Base-by-base conservation (phyloP, 129 eudicot genomes). In the Tanacetum coccineum region DNA sequence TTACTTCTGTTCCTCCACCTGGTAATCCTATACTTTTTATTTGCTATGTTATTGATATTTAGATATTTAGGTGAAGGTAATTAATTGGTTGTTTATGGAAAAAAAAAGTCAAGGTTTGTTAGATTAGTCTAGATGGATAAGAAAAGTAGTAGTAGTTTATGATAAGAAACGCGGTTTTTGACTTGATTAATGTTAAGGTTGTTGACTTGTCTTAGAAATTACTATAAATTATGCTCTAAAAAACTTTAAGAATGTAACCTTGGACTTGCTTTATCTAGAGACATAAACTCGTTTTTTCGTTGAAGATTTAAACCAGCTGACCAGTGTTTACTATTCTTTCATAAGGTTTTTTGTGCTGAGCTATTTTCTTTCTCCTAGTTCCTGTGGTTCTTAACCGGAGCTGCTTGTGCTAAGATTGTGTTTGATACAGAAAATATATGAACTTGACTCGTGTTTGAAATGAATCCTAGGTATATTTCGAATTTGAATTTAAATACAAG, bases 1-100 rank as follows among this genome's bases (percentile, higher is more conserved):
- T 88, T 46, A 85, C 89, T 42, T 54, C 93, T 14, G 93, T 81
- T 47, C 96, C 84, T 28, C 89, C 89, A 39, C 74, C 83, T 70
- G 89, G 92, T 88, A 80, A 66, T 14, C 22, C 6, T 3, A 14
- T 1, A 49, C 0, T 49, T 49, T 3, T 14, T 9, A 7, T 22
- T n/a, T n/a, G 4, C 13, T 1, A 30, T 28, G 21, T 30, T 22
- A 64, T 44, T 15, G 6, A 19, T 7, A 19, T 32, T 36, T 36
- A 30, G 39, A 19, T 7, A 19, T 32, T 32, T 32, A 26, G 30
- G 39, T 30, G 39, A 30, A 22, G 25, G 2, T 22, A 2, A 22
- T 22, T 22, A 22, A 0, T 30, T 30, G 6, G 39, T 5, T 30
- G 39, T 50, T n/a, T 50, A n/a, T 50, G 55, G 61, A 21, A 55